Evolutionary conservation across 768 basidiomycete genomes (phyloP), one percentile per base, ranked within the genome.

Genomic region (Agaricus bisporus): DNA sequence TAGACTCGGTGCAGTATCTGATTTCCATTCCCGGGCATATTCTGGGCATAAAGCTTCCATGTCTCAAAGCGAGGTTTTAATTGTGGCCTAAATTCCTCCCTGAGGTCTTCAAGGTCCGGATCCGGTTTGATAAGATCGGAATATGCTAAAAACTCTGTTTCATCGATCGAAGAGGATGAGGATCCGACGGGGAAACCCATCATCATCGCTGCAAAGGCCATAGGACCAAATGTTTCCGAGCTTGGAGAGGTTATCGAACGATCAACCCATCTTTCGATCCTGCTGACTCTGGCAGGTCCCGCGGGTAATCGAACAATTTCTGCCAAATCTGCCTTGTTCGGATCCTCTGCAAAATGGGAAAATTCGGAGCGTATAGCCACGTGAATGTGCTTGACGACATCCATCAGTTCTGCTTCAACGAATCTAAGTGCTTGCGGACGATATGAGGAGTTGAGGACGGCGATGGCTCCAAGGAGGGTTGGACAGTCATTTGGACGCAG

Each of bases 191-290:
- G 71, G 2, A 74, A 56, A 1, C 73, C 71, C 64, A 83, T 79
- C 74, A 86, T 77, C 74, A 85, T 77, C 14, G 83, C 82, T 0
- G 85, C 82, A 49, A 86, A 75, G 2, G 82, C 75, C 73, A 84
- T 73, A 2, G 81, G 81, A 55, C 79, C 70, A 29, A 77, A 48
- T 1, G 67, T 55, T 0, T 57, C 61, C 3, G 64, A 62, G 8
- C 63, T 51, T 1, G 66, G 66, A 0, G 74, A 73, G 0, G 81
- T 77, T 11, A 68, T 55, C 8, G 81, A 64, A 11, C 69, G 66
- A 35, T 79, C 78, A 9, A 76, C 75, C 82, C 82, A 86, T 7
- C 66, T 63, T 50, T 77, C 70, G 4, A 83, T 63, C 41, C 81
- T 76, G 2, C 70, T 70, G 25, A 69, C 67, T 6, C 85, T 73